These are phyloP conservation scores for Gloeophyllum trabeum DNA, from an alignment of 768 basidiomycete genomes.

Conservation along the genomic window DNA sequence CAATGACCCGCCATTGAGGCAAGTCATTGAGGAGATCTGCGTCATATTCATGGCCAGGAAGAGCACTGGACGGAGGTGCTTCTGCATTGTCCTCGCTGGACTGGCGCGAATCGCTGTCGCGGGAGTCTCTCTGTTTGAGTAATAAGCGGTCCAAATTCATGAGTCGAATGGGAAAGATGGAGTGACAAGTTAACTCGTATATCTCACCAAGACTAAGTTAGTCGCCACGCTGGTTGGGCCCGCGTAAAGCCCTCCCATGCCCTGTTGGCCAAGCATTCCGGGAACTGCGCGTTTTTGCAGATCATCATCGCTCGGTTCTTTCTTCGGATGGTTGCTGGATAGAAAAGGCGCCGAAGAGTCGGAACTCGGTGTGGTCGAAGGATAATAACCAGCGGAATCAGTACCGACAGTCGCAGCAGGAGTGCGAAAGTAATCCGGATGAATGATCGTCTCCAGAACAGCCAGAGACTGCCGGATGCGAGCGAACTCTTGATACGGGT, in stretches of 20 bases:
- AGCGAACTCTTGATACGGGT: conserved; percentile 50
- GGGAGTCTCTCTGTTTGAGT: conserved; percentile 22
- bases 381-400: too few species aligned
- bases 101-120: conserved; percentile 8
- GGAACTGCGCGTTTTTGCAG: neutral
- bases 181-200: too few species aligned
- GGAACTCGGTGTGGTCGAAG: conserved; percentile 15
- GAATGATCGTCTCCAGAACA: conserved; percentile 52
- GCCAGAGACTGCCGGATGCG: conserved; percentile 58
- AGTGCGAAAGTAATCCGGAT: conserved; percentile 19
- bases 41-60: conserved; percentile 48
- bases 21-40: conserved; percentile 59
- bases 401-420: too few species aligned
- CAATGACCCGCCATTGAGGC: conserved; percentile 57
- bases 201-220: conserved; percentile 53
- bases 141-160: conserved; percentile 5
- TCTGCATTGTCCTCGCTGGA: conserved; percentile 1
- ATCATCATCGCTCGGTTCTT: neutral
- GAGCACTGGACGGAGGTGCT: conserved; percentile 26
- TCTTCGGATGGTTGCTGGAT: neutral
- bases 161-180: neutral
- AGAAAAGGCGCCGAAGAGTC: conserved; percentile 3
- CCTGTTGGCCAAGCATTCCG: neutral
- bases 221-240: conserved; percentile 72
- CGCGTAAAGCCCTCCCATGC: conserved; percentile 58